phyloP scores from a whole-genome alignment of 768 basidiomycete species.

The Boletus tylopilopsis region DNA sequence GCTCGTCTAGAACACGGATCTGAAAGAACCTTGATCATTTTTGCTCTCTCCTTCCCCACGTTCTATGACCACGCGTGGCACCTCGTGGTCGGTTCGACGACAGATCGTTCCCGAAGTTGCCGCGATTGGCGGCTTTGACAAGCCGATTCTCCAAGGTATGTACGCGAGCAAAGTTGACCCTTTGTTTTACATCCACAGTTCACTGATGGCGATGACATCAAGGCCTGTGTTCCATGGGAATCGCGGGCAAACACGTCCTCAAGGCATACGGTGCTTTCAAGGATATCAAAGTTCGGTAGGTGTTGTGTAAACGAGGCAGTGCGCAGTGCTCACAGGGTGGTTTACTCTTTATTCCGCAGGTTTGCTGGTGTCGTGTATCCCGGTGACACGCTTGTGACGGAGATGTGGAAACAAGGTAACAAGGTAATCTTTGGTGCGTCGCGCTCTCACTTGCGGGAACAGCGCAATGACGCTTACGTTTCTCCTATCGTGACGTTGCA shows the following conservation, averaged over 20 bases:
- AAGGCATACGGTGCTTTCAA: constrained; percentile 81
- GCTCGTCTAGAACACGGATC: background rate
- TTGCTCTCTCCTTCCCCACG: too few relatives aligned
- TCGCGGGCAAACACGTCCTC: constrained; percentile 88
- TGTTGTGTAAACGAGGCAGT: constrained; percentile 1
- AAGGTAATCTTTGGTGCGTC: constrained; percentile 89
- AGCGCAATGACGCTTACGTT: constrained; percentile 1
- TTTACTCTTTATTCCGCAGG: constrained; percentile 36
- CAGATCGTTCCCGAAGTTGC: constrained; percentile 78
- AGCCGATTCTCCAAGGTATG: constrained; percentile 76
- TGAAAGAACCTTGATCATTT: background rate
- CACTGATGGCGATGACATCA: background rate
- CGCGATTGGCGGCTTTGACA: constrained; percentile 90
- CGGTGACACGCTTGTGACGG: constrained; percentile 90
- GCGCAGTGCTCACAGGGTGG: background rate
- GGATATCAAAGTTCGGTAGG: constrained; percentile 93
- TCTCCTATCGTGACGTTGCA: constrained; percentile 33
- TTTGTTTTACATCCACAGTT: background rate
- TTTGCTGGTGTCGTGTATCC: constrained; percentile 93
- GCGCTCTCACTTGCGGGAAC: background rate
- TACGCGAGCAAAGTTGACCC: background rate
- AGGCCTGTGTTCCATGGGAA: constrained; percentile 90
- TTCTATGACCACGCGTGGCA: background rate
- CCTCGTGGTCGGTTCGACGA: too few relatives aligned
- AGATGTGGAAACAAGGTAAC: constrained; percentile 96